Base-by-base conservation (phyloP, 2,329 filamentous ascomycete species). In the Alternaria consortialis region DNA sequence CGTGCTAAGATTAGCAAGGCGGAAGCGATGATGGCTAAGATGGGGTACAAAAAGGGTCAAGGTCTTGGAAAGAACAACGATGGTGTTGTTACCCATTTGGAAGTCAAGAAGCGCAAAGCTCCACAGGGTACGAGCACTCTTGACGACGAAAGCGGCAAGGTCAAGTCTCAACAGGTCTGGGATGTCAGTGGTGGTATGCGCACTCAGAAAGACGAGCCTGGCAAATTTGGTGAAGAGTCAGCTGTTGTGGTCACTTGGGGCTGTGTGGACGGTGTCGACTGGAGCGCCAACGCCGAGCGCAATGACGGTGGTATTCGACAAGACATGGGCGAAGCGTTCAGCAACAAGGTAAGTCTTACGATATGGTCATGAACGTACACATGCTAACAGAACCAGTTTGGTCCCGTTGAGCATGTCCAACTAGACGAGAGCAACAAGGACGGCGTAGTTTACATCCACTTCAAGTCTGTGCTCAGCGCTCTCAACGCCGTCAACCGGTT, bases 321-420 rank as follows among this genome's bases (percentile, higher is more conserved):
- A 80, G 94, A 97, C 77, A 97, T 99, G 78, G 95, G 95, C 7
- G 92, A 97, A 73, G 92, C 97, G 75, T 97, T 96, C 78, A 90
- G 89, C 51, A 88, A 92, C 66, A 93, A 94, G 84, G 87, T 90
- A 74, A 50, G 50, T 58, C 11, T 36, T 15, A 36, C 13, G 5
- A 23, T 25, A 20, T 15, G 13, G 11, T n/a, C 23, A 11, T 13
- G 5, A 31, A 40, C 0, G 5, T 13, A 4, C 20, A 31, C 36
- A 20, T 17, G 27, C 31, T 53, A 43, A 43, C 32, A 51, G 63
- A 63, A 69, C 43, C 17, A 93, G 88, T 97, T 97, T 75, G 93
- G 94, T 15, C 86, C 88, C 44, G 91, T 97, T 5, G 91, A 96
- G 78, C 85, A 92, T 67, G 84, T 97, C 17, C 90, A 90, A 72